Conservation (phyloP, 106 monocot genomes). For the Phalaenopsis equestris region DNA sequence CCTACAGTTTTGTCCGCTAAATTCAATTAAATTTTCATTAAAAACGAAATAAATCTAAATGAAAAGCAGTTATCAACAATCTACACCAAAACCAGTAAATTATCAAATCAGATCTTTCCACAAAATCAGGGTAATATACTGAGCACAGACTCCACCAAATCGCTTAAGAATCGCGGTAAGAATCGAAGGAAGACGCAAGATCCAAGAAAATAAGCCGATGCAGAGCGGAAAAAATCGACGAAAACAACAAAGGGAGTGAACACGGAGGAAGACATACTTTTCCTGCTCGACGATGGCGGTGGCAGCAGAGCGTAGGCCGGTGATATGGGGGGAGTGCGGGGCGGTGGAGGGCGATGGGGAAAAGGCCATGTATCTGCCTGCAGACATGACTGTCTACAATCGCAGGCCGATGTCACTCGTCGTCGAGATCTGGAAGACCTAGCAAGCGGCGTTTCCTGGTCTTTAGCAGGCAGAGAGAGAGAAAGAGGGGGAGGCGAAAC, state of each 20-base stretch:
- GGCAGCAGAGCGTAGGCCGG: slow-evolving; percentile 41
- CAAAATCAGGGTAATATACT: neutral
- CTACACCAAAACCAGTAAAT: neutral
- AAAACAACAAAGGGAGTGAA: neutral
- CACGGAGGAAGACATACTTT: slow-evolving; percentile 19
- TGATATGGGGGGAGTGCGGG: slow-evolving; percentile 64
- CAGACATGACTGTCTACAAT: slow-evolving; percentile 24
- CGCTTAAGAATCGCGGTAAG: neutral
- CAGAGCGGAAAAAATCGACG: neutral
- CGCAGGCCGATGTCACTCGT: neutral
- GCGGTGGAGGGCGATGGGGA: slow-evolving; percentile 79
- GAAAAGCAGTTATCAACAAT: neutral
- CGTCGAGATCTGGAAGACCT: slow-evolving; percentile 3
- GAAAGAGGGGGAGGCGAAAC: neutral
- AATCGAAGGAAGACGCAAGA: neutral
- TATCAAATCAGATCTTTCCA: neutral
- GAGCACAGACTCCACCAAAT: neutral
- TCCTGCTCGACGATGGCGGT: slow-evolving; percentile 69
- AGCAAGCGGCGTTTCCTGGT: neutral
- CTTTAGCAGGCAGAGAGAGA: neutral
- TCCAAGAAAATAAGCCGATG: neutral
- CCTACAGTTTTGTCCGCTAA: slow-evolving; percentile 3
- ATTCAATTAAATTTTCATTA: neutral
- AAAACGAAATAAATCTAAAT: neutral
- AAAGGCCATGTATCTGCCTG: slow-evolving; percentile 81